Conservation (phyloP, 495 filamentous ascomycete genomes). For the Aspergillus campestris region DNA sequence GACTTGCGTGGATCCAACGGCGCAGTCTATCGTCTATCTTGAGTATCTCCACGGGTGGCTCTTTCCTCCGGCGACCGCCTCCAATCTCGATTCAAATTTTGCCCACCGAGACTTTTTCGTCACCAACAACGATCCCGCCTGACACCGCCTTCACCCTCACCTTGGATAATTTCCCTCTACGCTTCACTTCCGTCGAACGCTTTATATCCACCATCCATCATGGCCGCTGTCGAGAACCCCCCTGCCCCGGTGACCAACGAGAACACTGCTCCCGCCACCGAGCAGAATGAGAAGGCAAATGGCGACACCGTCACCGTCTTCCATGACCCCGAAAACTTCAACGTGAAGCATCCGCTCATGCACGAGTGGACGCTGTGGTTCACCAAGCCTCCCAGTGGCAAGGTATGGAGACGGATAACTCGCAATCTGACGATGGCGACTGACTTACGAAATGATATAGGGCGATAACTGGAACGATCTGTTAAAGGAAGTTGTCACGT, state of each 20-base stretch:
- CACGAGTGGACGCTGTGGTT: slow-evolving; percentile 99
- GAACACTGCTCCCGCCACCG: slow-evolving; percentile 29
- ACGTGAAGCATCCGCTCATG: slow-evolving; percentile 94
- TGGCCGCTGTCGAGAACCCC: slow-evolving; percentile 39
- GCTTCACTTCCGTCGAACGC: slow-evolving; percentile 3
- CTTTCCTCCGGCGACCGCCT: slow-evolving; percentile 18
- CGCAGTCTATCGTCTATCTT: slow-evolving; percentile 3
- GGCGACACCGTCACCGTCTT: slow-evolving; percentile 78
- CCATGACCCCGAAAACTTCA: slow-evolving; percentile 96
- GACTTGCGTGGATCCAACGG: slow-evolving; percentile 3
- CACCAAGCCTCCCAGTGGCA: slow-evolving; percentile 95
- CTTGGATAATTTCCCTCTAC: neutral
- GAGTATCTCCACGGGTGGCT: slow-evolving; percentile 13
- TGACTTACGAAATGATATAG: slow-evolving; percentile 28
- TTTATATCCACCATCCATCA: slow-evolving; percentile 15
- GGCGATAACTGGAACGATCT: slow-evolving; percentile 98
- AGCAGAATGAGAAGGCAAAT: slow-evolving; percentile 24
- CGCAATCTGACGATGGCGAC: neutral
- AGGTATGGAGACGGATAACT: slow-evolving; percentile 47
- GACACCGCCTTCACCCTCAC: slow-evolving; percentile 9
- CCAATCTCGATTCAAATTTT: slow-evolving; percentile 12
- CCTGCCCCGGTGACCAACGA: slow-evolving; percentile 32
- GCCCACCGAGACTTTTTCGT: slow-evolving; percentile 24
- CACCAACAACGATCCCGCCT: slow-evolving; percentile 18
- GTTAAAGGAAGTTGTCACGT: slow-evolving; percentile 95